Evolutionary conservation across 192 early-diverging fungal genomes (phyloP), one percentile per base, ranked within the genome.

Genomic region (Phycomyces blakesleeanus): DNA sequence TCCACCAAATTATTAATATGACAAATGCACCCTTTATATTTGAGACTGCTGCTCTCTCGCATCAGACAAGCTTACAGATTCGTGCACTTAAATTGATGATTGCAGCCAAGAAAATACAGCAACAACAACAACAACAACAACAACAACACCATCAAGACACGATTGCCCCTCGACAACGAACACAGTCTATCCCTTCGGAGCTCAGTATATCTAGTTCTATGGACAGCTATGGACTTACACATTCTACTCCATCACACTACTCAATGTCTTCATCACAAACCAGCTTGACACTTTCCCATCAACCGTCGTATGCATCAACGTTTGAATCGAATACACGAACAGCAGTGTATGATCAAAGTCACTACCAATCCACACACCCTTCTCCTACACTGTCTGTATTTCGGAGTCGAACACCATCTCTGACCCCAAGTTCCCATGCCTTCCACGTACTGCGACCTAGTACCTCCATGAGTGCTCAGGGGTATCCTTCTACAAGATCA

Each of bases 61-160:
- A 87, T 25, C 85, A 89, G 67, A 83, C 77, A 37, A 82, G 87
- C 6, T 72, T 89, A 60, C 87, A 89, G 55, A 77, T 82, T 29
- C 77, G 80, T 25, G 78, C 80, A 2, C 66, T 82, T 5, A 76
- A 77, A 53, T 64, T 79, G 12, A 82, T 82, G 77, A 73, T 82
- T 37, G 72, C 72, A 7, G 77, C 80, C 44, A 82, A 77, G 55
- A 82, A 82, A 61, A 81, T 81, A 74, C 38, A 76, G 5, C 80
- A 81, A 50, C 80, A 81, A 50, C 79, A 81, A 51, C 73, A 76
- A 15, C 52, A 59, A 8, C 61, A 61, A 16, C 60, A 61, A 0
- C 59, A 61, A 7, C 51, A 52, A 25, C 60, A 62, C n/a, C n/a
- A n/a, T 39, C 50, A 47, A n/a, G 44, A 18, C 3, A 14, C 11